Conservation (phyloP, 148 eudicot genomes). For the Chenopodium album region DNA sequence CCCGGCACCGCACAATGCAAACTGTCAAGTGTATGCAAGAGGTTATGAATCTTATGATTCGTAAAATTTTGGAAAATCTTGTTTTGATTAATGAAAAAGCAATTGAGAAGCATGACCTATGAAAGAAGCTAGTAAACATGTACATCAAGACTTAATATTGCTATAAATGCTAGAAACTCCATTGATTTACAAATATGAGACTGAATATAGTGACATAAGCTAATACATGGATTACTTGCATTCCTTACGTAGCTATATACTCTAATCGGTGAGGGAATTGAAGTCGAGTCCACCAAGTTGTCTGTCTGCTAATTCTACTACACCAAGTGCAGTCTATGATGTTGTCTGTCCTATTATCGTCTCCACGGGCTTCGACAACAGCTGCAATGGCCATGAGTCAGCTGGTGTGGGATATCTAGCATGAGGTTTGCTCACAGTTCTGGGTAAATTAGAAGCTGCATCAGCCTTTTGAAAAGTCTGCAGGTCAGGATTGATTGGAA, state of each 20-base stretch:
- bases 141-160: neutral
- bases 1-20: no score
- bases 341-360: conserved; percentile 7
- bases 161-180: neutral
- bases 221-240: neutral
- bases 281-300: neutral
- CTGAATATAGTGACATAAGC: conserved; percentile 3
- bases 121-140: neutral
- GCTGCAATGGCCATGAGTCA: conserved; percentile 74
- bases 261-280: neutral
- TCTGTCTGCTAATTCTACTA: neutral
- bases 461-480: conserved; percentile 36
- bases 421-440: conserved; percentile 70
- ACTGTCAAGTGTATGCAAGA: no score
- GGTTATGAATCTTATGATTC: no score
- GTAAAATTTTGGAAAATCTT: neutral
- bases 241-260: neutral
- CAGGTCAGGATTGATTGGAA: conserved; percentile 47
- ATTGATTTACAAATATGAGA: conserved; percentile 1
- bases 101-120: neutral
- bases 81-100: neutral
- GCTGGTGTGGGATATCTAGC: conserved; percentile 71
- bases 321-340: conserved; percentile 10
- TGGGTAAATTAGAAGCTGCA: conserved; percentile 31
- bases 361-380: conserved; percentile 48